Evolutionary conservation across 257 asterid species (phyloP).

Genomic region (Primulina eburnea): DNA sequence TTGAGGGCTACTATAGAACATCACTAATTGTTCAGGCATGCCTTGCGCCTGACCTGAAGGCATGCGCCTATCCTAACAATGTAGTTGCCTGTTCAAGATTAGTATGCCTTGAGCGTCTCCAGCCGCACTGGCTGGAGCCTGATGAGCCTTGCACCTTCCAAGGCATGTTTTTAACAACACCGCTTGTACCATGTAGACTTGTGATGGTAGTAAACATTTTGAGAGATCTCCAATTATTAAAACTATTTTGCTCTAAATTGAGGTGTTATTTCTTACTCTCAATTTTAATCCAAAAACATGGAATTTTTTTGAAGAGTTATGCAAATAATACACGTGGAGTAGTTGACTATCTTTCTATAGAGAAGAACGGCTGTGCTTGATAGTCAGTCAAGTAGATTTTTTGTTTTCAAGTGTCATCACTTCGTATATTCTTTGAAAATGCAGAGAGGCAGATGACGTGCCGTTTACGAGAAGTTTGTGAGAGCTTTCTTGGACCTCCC

Average conservation of each 20-base stretch:
- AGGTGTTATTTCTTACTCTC: neutral
- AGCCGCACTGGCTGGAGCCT: neutral
- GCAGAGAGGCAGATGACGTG: slow-evolving; percentile 90
- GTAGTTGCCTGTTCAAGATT: too few relatives aligned
- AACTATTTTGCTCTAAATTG: neutral
- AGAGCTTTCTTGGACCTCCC: slow-evolving; percentile 97
- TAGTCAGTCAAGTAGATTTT: neutral
- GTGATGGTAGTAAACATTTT: too few relatives aligned
- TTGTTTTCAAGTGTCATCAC: slow-evolving; percentile 11
- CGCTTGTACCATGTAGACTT: neutral
- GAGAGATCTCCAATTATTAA: neutral
- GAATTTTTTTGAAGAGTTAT: neutral
- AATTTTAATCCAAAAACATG: neutral
- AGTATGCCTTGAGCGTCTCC: too few relatives aligned
- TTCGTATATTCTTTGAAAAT: neutral
- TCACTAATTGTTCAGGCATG: too few relatives aligned
- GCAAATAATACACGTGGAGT: neutral
- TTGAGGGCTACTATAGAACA: too few relatives aligned
- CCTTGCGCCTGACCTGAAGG: too few relatives aligned
- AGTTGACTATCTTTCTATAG: neutral
- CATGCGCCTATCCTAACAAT: neutral
- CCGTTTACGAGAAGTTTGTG: slow-evolving; percentile 92
- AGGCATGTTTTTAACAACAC: neutral
- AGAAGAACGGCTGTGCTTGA: neutral
- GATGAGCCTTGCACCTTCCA: neutral